These are phyloP conservation scores for Durusdinium trenchii DNA, from an alignment of 73 alveolate genomes.

Conservation along the genomic window DNA sequence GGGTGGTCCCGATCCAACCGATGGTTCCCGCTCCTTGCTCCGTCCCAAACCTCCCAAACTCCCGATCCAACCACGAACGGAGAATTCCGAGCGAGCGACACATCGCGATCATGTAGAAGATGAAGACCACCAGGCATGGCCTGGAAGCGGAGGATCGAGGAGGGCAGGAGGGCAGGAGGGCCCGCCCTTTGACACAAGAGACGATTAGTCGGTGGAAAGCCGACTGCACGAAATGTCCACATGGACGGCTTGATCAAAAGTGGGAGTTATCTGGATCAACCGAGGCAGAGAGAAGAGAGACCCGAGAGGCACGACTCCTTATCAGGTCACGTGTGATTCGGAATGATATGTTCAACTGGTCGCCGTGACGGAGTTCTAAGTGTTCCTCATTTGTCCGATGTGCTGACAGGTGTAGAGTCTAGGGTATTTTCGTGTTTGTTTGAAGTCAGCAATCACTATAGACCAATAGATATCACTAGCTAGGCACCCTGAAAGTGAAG, in stretches of 20 bases:
- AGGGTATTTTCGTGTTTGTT: too few relatives aligned
- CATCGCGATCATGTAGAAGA: slow-evolving; percentile 13
- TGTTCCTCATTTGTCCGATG: too few relatives aligned
- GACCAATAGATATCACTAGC: too few relatives aligned
- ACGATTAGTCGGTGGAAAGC: not conserved
- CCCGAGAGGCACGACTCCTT: not conserved
- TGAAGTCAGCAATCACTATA: too few relatives aligned
- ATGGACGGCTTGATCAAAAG: not conserved
- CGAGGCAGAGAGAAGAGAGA: not conserved
- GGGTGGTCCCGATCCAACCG: not conserved
- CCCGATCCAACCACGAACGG: not conserved
- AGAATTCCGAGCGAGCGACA: not conserved
- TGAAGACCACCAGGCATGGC: slow-evolving; percentile 48
- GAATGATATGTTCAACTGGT: too few relatives aligned
- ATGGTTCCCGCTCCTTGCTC: not conserved
- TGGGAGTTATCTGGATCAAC: not conserved
- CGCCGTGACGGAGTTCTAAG: too few relatives aligned
- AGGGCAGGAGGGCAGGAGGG: not conserved
- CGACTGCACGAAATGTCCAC: not conserved
- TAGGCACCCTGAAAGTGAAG: too few relatives aligned
- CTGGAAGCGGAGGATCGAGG: not conserved
- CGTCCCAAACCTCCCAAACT: not conserved
- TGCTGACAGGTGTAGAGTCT: too few relatives aligned
- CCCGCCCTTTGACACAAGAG: not conserved
- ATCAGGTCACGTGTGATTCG: too few relatives aligned